phyloP scores from a whole-genome alignment of 768 basidiomycete species.

The Lactarius tabidus region DNA sequence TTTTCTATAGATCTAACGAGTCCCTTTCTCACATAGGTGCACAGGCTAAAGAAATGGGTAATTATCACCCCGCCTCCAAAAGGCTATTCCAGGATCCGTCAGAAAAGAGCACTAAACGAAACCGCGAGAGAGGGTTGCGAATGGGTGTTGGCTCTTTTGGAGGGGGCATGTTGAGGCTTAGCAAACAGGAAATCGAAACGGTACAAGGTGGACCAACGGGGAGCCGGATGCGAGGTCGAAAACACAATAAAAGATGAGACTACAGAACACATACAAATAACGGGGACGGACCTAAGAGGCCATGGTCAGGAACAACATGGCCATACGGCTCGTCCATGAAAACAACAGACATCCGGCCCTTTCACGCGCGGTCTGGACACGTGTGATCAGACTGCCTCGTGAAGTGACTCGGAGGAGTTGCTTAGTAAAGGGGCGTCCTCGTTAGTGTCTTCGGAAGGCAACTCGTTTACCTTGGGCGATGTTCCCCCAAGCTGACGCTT shows the following conservation, averaged over 20 bases:
- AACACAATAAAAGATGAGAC: slow-evolving; percentile 31
- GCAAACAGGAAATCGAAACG: slow-evolving; percentile 51
- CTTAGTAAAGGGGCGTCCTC: slow-evolving; percentile 57
- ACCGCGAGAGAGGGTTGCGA: slow-evolving; percentile 59
- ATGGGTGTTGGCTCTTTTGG: slow-evolving; percentile 80
- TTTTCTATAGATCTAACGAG: not conserved
- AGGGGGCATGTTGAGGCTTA: slow-evolving; percentile 64
- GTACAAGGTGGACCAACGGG: slow-evolving; percentile 30
- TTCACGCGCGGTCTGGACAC: not conserved
- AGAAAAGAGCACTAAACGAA: slow-evolving; percentile 34
- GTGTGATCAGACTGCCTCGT: slow-evolving; percentile 18
- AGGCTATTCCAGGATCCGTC: slow-evolving; percentile 50
- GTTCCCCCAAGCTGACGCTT: slow-evolving; percentile 50
- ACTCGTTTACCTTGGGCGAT: slow-evolving; percentile 46
- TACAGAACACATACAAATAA: slow-evolving; percentile 27
- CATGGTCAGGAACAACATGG: not conserved
- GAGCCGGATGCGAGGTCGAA: slow-evolving; percentile 19
- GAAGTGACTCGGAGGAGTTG: slow-evolving; percentile 27
- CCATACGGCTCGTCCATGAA: not conserved
- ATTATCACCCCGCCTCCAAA: slow-evolving; percentile 79
- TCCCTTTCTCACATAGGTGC: slow-evolving; percentile 1
- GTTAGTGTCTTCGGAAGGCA: slow-evolving; percentile 56
- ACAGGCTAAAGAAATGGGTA: slow-evolving; percentile 80
- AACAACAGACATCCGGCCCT: not conserved
- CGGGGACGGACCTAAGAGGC: not conserved